Conservation (phyloP, 495 filamentous ascomycete genomes). For the Echria macrotheca region DNA sequence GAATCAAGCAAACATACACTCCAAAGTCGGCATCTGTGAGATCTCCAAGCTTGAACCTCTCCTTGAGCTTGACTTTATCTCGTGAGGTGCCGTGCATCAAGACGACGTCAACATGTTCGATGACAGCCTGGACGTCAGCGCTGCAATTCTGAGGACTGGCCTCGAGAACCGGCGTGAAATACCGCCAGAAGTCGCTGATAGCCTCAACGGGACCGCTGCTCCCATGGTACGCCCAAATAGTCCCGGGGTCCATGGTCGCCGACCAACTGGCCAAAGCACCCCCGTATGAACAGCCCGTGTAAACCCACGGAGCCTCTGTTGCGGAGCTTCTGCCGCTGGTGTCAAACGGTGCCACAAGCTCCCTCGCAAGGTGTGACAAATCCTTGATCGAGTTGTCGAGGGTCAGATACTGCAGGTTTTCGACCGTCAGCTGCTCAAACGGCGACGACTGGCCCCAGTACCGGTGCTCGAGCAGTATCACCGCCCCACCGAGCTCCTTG, state of each 20-base stretch:
- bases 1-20: no score
- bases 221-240: constrained; percentile 63
- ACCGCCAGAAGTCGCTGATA: constrained; percentile 60
- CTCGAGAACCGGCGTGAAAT: constrained; percentile 57
- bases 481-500: constrained; percentile 50
- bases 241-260: constrained; percentile 52
- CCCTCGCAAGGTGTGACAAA: constrained; percentile 57
- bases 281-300: constrained; percentile 59
- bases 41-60: constrained; percentile 50
- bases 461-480: constrained; percentile 54
- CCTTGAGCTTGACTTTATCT: constrained; percentile 49
- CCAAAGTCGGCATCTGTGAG: constrained; percentile 57
- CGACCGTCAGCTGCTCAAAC: constrained; percentile 45
- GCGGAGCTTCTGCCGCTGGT: constrained; percentile 44
- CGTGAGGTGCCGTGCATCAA: constrained; percentile 36
- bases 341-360: constrained; percentile 54
- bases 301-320: constrained; percentile 57
- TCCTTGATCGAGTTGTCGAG: constrained; percentile 59
- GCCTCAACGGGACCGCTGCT: constrained; percentile 60
- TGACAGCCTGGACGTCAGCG: constrained; percentile 47
- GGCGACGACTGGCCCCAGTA: constrained; percentile 61
- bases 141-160: constrained; percentile 63
- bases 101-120: constrained; percentile 52
- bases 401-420: constrained; percentile 58
- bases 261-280: constrained; percentile 61